Conservation (phyloP, 768 basidiomycete genomes). For the Kwoniella newhampshirensis region DNA sequence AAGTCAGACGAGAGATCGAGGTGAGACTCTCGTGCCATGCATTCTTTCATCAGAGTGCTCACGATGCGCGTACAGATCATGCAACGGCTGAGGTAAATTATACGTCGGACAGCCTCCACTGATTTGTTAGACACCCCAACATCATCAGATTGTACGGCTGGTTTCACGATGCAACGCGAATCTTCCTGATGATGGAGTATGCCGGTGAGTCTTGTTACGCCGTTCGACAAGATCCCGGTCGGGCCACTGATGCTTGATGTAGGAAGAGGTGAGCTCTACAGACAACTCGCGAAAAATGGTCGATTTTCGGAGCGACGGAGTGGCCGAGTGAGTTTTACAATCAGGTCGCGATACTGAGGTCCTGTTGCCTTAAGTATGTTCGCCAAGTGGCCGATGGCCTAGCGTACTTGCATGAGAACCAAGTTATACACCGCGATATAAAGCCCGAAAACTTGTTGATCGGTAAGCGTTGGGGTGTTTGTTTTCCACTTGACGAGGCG, state of each 20-base stretch:
- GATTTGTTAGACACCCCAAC: conserved; percentile 88
- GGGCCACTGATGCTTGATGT: conserved; percentile 5
- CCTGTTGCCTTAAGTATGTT: conserved; percentile 70
- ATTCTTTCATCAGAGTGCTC: conserved; percentile 2
- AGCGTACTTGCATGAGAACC: conserved; percentile 83
- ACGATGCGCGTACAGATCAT: conserved; percentile 28
- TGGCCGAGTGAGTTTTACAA: conserved; percentile 56
- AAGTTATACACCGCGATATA: conserved; percentile 98
- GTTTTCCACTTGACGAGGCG: neutral
- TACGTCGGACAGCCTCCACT: neutral
- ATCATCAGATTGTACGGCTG: conserved; percentile 91
- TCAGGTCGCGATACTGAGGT: neutral
- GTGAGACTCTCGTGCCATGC: conserved; percentile 56
- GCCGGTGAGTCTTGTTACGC: conserved; percentile 64
- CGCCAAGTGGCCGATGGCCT: conserved; percentile 97
- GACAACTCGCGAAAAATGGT: conserved; percentile 81
- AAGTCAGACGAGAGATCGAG: conserved; percentile 94
- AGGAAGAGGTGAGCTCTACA: conserved; percentile 80
- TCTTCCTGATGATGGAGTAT: conserved; percentile 97
- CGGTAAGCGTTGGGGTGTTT: conserved; percentile 58
- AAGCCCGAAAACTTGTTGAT: conserved; percentile 96
- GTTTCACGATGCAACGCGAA: conserved; percentile 95
- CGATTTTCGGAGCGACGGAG: conserved; percentile 84
- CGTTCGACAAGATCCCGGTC: too few species aligned
- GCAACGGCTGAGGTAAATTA: conserved; percentile 37